Conservation (phyloP, 129 eudicot genomes). For the Arctium minus region DNA sequence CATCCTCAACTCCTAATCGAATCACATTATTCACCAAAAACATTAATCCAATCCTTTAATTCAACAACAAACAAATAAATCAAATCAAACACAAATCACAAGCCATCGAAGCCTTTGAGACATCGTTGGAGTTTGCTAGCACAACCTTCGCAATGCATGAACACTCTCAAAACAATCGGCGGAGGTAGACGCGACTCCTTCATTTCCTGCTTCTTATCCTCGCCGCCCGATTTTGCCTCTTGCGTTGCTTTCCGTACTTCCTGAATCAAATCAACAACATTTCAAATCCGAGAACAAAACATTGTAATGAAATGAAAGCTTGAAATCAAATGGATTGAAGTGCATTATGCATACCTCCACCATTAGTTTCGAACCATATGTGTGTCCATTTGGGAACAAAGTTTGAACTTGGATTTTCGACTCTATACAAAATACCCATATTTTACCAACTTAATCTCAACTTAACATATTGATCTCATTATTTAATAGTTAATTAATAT, state of each 20-base stretch:
- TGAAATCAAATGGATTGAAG: not conserved
- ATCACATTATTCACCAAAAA: not conserved
- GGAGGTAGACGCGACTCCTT: conserved; percentile 49
- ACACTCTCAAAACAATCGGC: conserved; percentile 52
- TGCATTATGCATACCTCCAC: not conserved
- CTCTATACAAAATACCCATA: too few species aligned
- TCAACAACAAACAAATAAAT: not conserved
- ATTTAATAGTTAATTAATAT: too few species aligned
- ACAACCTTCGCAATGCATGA: conserved; percentile 85
- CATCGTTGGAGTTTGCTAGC: conserved; percentile 63
- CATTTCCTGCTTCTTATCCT: conserved; percentile 16
- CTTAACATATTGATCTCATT: too few species aligned
- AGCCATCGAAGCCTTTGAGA: conserved; percentile 65
- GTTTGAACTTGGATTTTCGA: too few species aligned
- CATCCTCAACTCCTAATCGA: conserved; percentile 61
- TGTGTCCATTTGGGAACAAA: too few species aligned
- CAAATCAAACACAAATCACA: not conserved
- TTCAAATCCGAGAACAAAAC: not conserved
- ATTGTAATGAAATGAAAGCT: not conserved
- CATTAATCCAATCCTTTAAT: not conserved
- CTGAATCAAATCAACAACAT: not conserved
- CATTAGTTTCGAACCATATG: too few species aligned
- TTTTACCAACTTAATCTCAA: too few species aligned
- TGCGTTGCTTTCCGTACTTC: conserved; percentile 23
- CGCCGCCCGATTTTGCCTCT: not conserved